Evolutionary conservation across 116 monocot species (phyloP), one percentile per base, ranked within the genome.

Genomic region (Phalaenopsis hybrid): DNA sequence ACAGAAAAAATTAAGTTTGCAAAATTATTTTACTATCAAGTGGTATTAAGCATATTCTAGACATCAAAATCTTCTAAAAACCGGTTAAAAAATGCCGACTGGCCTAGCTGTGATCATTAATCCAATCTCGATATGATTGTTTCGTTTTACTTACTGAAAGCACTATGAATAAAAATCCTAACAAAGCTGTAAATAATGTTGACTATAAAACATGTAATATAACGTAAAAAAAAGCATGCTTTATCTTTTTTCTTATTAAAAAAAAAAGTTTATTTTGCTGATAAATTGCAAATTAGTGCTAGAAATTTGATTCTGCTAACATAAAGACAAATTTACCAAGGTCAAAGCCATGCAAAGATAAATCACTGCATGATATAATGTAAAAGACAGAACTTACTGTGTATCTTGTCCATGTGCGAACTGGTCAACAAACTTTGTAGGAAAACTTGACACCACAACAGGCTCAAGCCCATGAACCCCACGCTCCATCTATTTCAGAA

Each of bases 391-490:
- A 80, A 80, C 93, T 82, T 83, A 91, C 94, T 87, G 91, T 2
- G 75, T 82, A 31, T 94, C 87, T 81, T 84, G 86, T 41, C 78
- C 84, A 44, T 89, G 77, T 44, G 85, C 72, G 46, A 85, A 81
- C 58, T 85, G 79, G 46, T 92, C 91, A 9, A 82, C 88, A 84
- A 87, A 91, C 65, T 88, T 91, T 70, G 86, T 94, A 6, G 91
- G 89, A 81, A 94, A 94, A 83, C 85, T 90, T 70, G 89, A 83
- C 7, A 91, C 89, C 16, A 87, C 87, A 0, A 86, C 79, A 5
- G 94, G 91, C 80, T 94, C 94, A 63, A 94, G 72, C 0, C 94
- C 94, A 85, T 90, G 88, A 50, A 94, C 16, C 59, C 94, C 91
- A 63, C 91, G 89, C 55, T 94, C 94, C 44, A 93, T 34, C 93